A percentile compares a stretch with the other conserved stretches of the same genome.
Conservation (phyloP, 202 grass and related monocot species). For the Saccharum hybrid region DNA sequence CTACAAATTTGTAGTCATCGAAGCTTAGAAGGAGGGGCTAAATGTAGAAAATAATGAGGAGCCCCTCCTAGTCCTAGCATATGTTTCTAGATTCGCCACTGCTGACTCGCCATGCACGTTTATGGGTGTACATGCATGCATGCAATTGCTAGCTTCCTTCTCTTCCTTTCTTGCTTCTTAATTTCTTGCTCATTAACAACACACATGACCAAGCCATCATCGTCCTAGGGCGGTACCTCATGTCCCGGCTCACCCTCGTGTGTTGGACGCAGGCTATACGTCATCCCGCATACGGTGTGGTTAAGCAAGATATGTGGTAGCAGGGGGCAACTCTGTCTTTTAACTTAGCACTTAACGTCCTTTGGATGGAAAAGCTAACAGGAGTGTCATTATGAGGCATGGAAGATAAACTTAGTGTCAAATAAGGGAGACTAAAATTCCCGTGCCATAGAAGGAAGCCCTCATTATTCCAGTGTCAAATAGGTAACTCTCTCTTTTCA, state of each 20-base stretch:
- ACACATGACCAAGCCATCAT: not conserved
- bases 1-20: not conserved
- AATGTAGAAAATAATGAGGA: not conserved
- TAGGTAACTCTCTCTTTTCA: not conserved
- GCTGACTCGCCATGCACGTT: not conserved
- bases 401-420: not conserved
- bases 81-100: not conserved
- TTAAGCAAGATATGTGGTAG: not conserved
- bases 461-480: not conserved
- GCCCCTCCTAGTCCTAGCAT: not conserved
- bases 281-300: not conserved
- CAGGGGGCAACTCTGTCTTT: constrained; percentile 1
- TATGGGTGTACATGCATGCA: not conserved
- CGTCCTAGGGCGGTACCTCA: not conserved
- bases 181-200: not conserved
- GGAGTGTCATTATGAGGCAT: not conserved
- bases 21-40: not conserved
- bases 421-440: not conserved
- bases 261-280: not conserved
- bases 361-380: not conserved
- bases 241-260: not conserved
- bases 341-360: not conserved
- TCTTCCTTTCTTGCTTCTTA: not conserved
- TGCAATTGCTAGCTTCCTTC: not conserved
- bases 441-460: not conserved